These are phyloP conservation scores for Stephania yunnanensis DNA, from an alignment of 164 flowering plant species.

Conservation along the genomic window DNA sequence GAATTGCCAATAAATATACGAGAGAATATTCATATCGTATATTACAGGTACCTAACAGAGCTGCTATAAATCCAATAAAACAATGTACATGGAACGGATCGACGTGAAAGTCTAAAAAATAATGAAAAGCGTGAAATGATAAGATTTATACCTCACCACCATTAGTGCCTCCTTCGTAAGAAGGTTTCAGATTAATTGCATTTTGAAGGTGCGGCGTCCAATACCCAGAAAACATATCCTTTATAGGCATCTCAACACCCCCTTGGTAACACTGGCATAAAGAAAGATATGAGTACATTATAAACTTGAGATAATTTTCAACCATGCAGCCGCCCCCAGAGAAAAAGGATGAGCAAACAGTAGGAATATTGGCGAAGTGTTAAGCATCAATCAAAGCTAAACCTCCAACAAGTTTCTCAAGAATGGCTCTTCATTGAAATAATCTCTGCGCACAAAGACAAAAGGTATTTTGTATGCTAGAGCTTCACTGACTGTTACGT, in stretches of 20 bases:
- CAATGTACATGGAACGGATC: not conserved
- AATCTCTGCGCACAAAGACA: conserved; percentile 92
- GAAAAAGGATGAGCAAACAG: not conserved
- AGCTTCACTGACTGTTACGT: conserved; percentile 95
- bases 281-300: not conserved
- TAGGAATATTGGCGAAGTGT: not conserved
- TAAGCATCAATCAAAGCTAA: not conserved
- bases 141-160: conserved; percentile 79
- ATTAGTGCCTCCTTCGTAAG: conserved; percentile 84
- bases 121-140: not conserved
- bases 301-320: conserved; percentile 6
- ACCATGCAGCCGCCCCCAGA: not conserved
- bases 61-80: too few species aligned
- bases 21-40: not conserved
- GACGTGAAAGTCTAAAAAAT: not conserved
- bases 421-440: conserved; percentile 95
- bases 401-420: conserved; percentile 99
- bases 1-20: not conserved
- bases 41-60: not conserved
- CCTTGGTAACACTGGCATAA: conserved; percentile 63
- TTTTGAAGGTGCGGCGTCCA: conserved; percentile 94
- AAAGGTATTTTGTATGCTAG: conserved; percentile 87
- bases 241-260: conserved; percentile 97
- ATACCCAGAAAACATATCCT: conserved; percentile 83
- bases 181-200: conserved; percentile 76